Percentiles rank a stretch among this genome's conserved stretches.
phyloP scores from a whole-genome alignment of 2,329 filamentous ascomycete genomes.

The Colletotrichum agaves region DNA sequence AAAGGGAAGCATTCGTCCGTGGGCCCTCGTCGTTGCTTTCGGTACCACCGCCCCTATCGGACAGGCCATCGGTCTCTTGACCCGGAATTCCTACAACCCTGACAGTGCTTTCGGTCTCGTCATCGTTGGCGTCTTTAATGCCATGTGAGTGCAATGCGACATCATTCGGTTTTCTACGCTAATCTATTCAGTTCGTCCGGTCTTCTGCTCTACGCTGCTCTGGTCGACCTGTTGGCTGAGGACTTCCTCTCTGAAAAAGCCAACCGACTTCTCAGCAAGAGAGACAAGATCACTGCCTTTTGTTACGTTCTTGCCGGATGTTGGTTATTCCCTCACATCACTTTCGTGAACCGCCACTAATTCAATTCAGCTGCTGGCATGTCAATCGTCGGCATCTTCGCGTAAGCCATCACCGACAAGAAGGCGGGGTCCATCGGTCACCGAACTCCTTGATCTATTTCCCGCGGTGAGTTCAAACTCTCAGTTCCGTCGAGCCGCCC shows the following conservation, averaged over 20 bases:
- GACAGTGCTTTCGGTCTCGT: conserved; percentile 72
- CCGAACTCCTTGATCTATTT: neutral
- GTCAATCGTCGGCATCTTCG: conserved; percentile 60
- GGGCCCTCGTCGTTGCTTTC: conserved; percentile 70
- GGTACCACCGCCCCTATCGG: conserved; percentile 83
- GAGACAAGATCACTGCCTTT: conserved; percentile 65
- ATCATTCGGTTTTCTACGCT: neutral
- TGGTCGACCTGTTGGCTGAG: conserved; percentile 72
- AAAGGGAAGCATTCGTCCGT: conserved; percentile 65
- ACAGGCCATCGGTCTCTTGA: conserved; percentile 73
- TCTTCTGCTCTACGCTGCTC: conserved; percentile 69
- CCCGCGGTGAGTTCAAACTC: neutral
- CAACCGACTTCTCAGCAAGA: conserved; percentile 58
- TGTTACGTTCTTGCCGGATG: conserved; percentile 61
- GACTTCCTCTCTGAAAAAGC: conserved; percentile 72
- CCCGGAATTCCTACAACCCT: conserved; percentile 69
- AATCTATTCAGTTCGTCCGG: conserved; percentile 61
- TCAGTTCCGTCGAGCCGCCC: neutral
- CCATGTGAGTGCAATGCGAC: conserved; percentile 58
- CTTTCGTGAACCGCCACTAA: conserved; percentile 5
- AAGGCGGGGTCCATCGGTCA: neutral
- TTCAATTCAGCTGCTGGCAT: conserved; percentile 52
- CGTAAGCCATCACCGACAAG: conserved; percentile 44
- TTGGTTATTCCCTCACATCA: conserved; percentile 43
- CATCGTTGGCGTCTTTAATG: conserved; percentile 73